Evolutionary conservation across 2,329 filamentous ascomycete genomes (phyloP), one percentile per base, ranked within the genome.

Genomic region (Cercospora sojina): DNA sequence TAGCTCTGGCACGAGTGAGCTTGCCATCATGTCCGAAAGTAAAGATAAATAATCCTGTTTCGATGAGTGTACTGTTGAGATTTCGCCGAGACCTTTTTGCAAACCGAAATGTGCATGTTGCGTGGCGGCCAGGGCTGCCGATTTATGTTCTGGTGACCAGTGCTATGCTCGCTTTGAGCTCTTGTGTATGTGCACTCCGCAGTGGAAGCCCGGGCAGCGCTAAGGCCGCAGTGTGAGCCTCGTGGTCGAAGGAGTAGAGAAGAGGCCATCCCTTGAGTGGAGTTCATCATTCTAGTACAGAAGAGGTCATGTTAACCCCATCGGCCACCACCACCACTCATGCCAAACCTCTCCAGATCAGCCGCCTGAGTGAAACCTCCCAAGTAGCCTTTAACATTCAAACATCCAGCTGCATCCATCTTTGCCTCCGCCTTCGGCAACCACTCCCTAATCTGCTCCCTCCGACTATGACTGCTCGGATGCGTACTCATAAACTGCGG

Each of bases 401-500:
- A 18, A 27, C 75, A 76, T 3, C 73, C 71, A 32, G 73, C 73
- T 5, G 68, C 59, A 56, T 79, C 75, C 5, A 76, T 74, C 69
- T 78, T 79, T 64, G 76, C 71, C 59, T 77, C 68, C 3, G 81
- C 81, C 64, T 82, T 73, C 0, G 79, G 79, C 25, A 83, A 59
- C 84, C 84, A 92, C 70, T 87, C 83, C 63, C 80, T 76, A 62
- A 92, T 90, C 77, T 88, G 88, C 72, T 86, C 81, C 65, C 91
- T 85, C 23, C 90, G 81, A 65, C 86, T 86, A 64, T 86, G 82
- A 71, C 88, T 88, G 80, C 88, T 89, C 38, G 91, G 91, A 80
- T 94, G 91, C 5, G 91, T 93, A 74, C 87, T 90, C 72, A 92
- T 79, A 80, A 91, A 89, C 78, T 93, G 88, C 0, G 90, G 90